Conservation (phyloP, 192 early-diverging fungal genomes). For the Backusella psychrophila region DNA sequence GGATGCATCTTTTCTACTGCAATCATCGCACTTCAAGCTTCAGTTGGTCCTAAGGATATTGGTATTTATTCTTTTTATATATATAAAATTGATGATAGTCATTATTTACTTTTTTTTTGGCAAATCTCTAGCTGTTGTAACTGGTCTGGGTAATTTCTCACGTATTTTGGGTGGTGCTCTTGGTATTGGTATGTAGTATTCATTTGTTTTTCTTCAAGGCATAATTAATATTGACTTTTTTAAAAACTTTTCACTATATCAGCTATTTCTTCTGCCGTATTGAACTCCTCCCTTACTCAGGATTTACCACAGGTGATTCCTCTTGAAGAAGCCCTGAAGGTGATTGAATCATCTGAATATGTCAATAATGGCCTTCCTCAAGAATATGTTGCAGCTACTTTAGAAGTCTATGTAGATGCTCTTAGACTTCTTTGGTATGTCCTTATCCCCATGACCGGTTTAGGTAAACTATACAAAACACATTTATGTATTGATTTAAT, state of each 20-base stretch:
- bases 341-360: constrained; percentile 19
- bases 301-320: constrained; percentile 17
- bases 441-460: constrained; percentile 15
- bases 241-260: neutral
- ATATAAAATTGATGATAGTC: neutral
- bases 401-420: constrained; percentile 21
- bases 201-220: neutral
- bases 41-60: constrained; percentile 34
- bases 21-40: constrained; percentile 36
- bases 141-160: constrained; percentile 33
- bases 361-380: constrained; percentile 22
- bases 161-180: constrained; percentile 36
- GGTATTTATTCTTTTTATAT: constrained; percentile 5
- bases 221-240: neutral
- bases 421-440: constrained; percentile 29
- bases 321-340: neutral
- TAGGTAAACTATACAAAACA: constrained; percentile 1
- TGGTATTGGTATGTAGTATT: constrained; percentile 21
- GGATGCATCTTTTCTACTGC: constrained; percentile 33
- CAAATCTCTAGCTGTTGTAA: constrained; percentile 26
- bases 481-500: neutral
- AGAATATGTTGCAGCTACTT: constrained; percentile 8
- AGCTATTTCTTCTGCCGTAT: constrained; percentile 25
- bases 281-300: constrained; percentile 29
- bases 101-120: neutral